Evolutionary conservation across 192 early-diverging fungal genomes (phyloP).

Genomic region (Linnemannia zychae): DNA sequence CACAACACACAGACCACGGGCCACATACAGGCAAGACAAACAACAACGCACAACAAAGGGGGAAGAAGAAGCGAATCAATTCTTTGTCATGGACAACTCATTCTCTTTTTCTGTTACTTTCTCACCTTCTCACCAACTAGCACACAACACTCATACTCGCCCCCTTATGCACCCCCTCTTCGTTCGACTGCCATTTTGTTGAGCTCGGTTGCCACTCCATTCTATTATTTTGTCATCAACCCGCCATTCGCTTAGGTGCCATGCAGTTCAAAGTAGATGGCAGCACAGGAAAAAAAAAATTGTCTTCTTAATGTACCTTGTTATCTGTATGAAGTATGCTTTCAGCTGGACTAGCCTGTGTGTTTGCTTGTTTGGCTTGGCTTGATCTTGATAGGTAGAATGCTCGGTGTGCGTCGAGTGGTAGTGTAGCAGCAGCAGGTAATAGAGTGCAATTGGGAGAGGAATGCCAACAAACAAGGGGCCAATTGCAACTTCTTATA

Average conservation of each 20-base stretch:
- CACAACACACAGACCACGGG: not conserved
- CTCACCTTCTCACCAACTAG: not conserved
- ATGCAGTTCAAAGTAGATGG: constrained; percentile 9
- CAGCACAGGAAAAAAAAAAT: not conserved
- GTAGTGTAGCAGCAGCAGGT: not conserved
- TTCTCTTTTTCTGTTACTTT: not conserved
- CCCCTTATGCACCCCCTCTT: not conserved
- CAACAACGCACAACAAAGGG: not conserved
- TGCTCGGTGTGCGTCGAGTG: too few relatives aligned
- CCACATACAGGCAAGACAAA: constrained; percentile 5
- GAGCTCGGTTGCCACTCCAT: not conserved
- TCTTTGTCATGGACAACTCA: not conserved
- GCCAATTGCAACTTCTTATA: not conserved
- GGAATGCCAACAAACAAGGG: not conserved
- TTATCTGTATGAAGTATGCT: not conserved
- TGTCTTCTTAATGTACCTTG: constrained; percentile 5
- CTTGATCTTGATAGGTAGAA: too few relatives aligned
- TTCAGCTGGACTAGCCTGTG: not conserved
- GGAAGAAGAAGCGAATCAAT: not conserved
- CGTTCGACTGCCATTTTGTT: not conserved
- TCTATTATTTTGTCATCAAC: not conserved
- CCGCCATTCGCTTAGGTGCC: not conserved
- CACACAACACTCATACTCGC: not conserved
- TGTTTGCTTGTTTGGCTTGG: not conserved
- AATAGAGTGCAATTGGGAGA: not conserved